Percentiles rank a stretch among this genome's conserved stretches.
These are phyloP conservation scores for Aspergillus hiratsukae DNA, from an alignment of 2,329 filamentous ascomycete species.

Conservation along the genomic window DNA sequence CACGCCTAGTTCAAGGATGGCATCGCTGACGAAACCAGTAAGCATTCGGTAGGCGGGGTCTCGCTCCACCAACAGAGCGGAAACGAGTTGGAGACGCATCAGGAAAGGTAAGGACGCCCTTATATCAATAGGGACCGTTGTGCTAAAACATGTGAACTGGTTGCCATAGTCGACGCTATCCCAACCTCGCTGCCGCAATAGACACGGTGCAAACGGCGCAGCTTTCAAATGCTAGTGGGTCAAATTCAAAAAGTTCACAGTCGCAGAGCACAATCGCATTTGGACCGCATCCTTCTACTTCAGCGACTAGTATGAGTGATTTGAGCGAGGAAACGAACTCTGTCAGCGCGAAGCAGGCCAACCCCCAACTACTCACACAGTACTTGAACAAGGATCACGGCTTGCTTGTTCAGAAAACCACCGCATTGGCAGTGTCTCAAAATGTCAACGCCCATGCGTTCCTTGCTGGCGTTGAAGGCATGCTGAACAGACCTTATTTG, in stretches of 20 bases:
- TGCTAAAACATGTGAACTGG: background rate
- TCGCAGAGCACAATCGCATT: background rate
- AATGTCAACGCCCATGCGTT: slow-evolving; percentile 28
- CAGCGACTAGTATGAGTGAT: background rate
- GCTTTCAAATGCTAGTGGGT: background rate
- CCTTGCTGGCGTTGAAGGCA: slow-evolving; percentile 27
- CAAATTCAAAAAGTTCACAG: background rate
- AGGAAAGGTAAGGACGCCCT: slow-evolving; percentile 3
- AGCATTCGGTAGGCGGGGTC: slow-evolving; percentile 6
- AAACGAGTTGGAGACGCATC: background rate
- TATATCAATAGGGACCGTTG: background rate
- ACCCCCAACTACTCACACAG: slow-evolving; percentile 18
- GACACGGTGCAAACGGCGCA: background rate
- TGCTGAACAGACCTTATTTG: slow-evolving; percentile 14
- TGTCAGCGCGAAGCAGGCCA: slow-evolving; percentile 6
- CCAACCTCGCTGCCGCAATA: background rate
- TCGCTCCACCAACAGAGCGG: background rate
- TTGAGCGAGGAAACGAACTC: background rate
- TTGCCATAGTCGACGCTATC: background rate
- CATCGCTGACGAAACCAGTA: slow-evolving; percentile 9
- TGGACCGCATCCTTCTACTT: background rate
- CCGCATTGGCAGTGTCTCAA: slow-evolving; percentile 24
- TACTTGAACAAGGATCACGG: slow-evolving; percentile 16
- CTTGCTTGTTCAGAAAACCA: slow-evolving; percentile 21
- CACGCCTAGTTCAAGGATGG: background rate